Evolutionary conservation across 2,329 filamentous ascomycete species (phyloP).

Genomic region (Penicillium sp.): DNA sequence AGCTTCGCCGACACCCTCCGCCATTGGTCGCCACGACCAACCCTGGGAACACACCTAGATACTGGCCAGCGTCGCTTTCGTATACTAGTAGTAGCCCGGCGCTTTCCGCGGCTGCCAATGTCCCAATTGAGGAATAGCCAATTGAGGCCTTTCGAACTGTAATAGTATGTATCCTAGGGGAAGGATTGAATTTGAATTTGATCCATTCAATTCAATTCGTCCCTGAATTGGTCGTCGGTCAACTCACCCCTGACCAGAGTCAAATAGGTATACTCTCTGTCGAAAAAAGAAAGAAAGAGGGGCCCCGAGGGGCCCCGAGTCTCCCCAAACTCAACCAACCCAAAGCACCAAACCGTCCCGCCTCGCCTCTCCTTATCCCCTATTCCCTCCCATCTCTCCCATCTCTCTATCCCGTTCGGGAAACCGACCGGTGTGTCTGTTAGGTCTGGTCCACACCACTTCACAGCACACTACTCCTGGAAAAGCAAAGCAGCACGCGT

Average conservation of each 20-base stretch:
- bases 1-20: no score
- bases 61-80: no score
- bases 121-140: conserved; percentile 8
- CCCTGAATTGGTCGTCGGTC: conserved; percentile 1
- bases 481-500: no score
- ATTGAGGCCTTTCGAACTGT: neutral
- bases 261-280: neutral
- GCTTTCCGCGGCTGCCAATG: conserved; percentile 30
- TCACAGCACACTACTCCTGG: no score
- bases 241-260: neutral
- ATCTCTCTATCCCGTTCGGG: conserved; percentile 22
- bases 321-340: neutral
- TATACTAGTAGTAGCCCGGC: conserved; percentile 14
- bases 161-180: no score
- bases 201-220: no score
- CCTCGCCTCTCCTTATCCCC: neutral
- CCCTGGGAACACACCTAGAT: no score
- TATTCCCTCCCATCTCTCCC: neutral
- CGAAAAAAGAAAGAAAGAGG: neutral
- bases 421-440: conserved; percentile 18
- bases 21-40: no score
- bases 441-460: conserved; percentile 4
- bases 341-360: neutral
- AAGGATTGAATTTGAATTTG: no score
- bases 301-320: conserved; percentile 2